phyloP scores from a whole-genome alignment of 2,329 filamentous ascomycete genomes.

The Aspergillus sp. region DNA sequence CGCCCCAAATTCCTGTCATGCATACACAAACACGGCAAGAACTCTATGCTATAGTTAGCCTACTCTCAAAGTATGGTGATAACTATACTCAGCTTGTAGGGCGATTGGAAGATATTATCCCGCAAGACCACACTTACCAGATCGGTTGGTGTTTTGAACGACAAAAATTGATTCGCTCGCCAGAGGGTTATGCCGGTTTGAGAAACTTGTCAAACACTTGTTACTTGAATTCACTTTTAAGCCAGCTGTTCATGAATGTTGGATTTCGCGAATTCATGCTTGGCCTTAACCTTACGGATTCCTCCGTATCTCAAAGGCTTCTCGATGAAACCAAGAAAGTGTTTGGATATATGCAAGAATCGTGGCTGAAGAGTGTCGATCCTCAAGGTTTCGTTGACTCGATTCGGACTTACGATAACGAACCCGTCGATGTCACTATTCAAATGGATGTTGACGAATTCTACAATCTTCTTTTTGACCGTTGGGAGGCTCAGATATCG shows the following conservation, averaged over 20 bases:
- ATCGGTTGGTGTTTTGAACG: constrained; percentile 64
- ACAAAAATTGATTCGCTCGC: constrained; percentile 66
- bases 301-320: constrained; percentile 61
- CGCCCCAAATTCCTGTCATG: constrained; percentile 50
- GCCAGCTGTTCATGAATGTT: constrained; percentile 94
- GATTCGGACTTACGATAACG: constrained; percentile 80
- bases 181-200: constrained; percentile 84
- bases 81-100: constrained; percentile 56
- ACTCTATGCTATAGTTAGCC: constrained; percentile 61
- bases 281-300: constrained; percentile 57
- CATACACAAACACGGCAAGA: constrained; percentile 57
- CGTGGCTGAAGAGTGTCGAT: constrained; percentile 70
- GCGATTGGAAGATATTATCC: constrained; percentile 52
- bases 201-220: constrained; percentile 93
- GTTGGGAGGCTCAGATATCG: constrained; percentile 80
- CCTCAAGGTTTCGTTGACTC: constrained; percentile 70
- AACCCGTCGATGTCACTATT: constrained; percentile 77
- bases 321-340: constrained; percentile 76
- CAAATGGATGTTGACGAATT: constrained; percentile 99
- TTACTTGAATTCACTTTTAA: constrained; percentile 92
- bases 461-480: constrained; percentile 88
- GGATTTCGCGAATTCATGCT: constrained; percentile 85
- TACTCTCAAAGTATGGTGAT: constrained; percentile 52
- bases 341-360: constrained; percentile 84
- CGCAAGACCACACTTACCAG: constrained; percentile 62